Conservation (phyloP, 768 basidiomycete genomes). For the Hemileccinum rubropunctum region DNA sequence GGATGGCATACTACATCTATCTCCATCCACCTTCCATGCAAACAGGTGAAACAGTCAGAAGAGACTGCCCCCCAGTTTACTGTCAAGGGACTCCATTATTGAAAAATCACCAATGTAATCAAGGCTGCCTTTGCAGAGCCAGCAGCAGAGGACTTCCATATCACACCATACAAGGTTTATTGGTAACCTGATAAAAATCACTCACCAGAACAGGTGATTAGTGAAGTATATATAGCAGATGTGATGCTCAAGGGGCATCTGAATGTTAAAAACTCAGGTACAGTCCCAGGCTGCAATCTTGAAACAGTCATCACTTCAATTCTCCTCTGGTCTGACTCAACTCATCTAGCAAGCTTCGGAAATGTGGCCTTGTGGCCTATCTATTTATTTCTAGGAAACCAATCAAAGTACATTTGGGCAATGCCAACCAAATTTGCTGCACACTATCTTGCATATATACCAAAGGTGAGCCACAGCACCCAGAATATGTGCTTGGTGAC, state of each 20-base stretch:
- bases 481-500: neutral
- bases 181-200: constrained; percentile 2
- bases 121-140: constrained; percentile 18
- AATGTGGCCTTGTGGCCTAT: constrained; percentile 13
- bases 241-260: constrained; percentile 15
- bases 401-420: constrained; percentile 9
- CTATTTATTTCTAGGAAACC: constrained; percentile 5
- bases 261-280: constrained; percentile 5
- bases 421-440: constrained; percentile 10
- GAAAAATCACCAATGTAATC: constrained; percentile 23
- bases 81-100: constrained; percentile 28
- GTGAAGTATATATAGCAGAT: constrained; percentile 22
- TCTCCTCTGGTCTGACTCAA: constrained; percentile 28
- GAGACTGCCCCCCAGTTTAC: constrained; percentile 1
- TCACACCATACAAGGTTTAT: constrained; percentile 13
- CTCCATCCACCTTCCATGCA: constrained; percentile 1
- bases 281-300: constrained; percentile 1
- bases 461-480: constrained; percentile 5
- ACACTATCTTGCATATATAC: constrained; percentile 24
- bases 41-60: neutral
- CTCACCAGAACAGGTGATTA: constrained; percentile 14
- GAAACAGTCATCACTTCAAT: constrained; percentile 14
- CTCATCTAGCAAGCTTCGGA: constrained; percentile 25
- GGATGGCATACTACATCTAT: constrained; percentile 12
- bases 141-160: constrained; percentile 12